A percentile compares a stretch with the other conserved stretches of the same genome.
phyloP scores from a whole-genome alignment of 768 basidiomycete genomes.

The Suillus subluteus region DNA sequence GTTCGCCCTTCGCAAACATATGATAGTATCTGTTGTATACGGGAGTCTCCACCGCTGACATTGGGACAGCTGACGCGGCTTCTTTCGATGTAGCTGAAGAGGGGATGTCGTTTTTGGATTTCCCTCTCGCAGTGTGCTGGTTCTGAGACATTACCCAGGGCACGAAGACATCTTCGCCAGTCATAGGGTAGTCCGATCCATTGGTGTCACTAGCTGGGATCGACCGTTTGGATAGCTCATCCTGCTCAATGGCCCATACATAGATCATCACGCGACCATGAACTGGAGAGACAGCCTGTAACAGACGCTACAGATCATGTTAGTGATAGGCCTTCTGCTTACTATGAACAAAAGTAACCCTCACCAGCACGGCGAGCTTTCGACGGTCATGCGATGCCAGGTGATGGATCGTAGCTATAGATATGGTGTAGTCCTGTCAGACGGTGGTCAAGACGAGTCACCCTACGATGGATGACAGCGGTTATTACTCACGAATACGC shows the following conservation, averaged over 20 bases:
- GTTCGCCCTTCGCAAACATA: constrained; percentile 87
- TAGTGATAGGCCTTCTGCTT: neutral
- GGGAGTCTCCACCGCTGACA: constrained; percentile 32
- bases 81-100: constrained; percentile 7
- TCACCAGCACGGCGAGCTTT: constrained; percentile 72
- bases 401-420: constrained; percentile 98
- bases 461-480: neutral
- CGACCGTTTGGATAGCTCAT: constrained; percentile 75
- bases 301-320: constrained; percentile 49
- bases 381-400: constrained; percentile 81
- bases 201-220: constrained; percentile 42
- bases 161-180: constrained; percentile 84
- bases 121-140: constrained; percentile 21
- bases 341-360: neutral
- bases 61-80: neutral
- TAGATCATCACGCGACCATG: constrained; percentile 88
- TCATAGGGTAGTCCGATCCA: constrained; percentile 24
- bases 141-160: constrained; percentile 75
- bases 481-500: constrained; percentile 68
- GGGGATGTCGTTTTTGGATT: constrained; percentile 16
- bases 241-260: constrained; percentile 97
- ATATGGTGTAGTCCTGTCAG: constrained; percentile 91
- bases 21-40: constrained; percentile 94
- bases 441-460: neutral
- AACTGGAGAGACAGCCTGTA: constrained; percentile 62